Evolutionary conservation across 2,329 filamentous ascomycete genomes (phyloP), one percentile per base, ranked within the genome.

Genomic region (Colletotrichum tropicale): DNA sequence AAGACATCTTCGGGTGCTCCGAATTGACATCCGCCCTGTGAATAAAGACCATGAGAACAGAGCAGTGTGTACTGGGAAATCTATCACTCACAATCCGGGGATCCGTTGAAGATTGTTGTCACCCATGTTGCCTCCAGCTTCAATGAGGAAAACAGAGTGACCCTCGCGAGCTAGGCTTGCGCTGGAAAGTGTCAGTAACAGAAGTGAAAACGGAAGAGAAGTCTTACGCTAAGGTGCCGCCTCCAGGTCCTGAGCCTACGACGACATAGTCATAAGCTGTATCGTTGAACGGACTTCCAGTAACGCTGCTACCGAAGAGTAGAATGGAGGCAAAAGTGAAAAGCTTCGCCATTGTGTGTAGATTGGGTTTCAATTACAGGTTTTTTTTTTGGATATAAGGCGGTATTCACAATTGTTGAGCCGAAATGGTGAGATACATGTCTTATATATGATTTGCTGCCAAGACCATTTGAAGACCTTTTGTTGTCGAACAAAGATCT

Each of bases 31-130:
- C 58, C 7, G 28, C 58, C 58, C 58, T 61, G 12, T 13, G 10
- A 52, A 13, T 21, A 0, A 52, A 8, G 43, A 21, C 43, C 43
- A 52, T 52, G 43, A 52, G 43, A 21, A 52, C 12, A 8, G 10
- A 21, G n/a, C 43, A 3, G 4, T 5, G 6, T 21, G 1, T 52
- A 1, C 10, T 8, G n/a, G 21, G 43, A 1, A 6, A 21, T 52
- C 43, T 1, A n/a, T 34, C 24, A 73, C 69, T 66, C 15, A 77
- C 73, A 66, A 30, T n/a, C 34, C 21, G 7, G 73, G 74, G 21
- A 83, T 71, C 10, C 80, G 79, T 66, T 84, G 83, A 24, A 80
- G 78, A 34, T 77, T 75, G 69, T 83, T 81, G 66, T 83, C 80
- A 8, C 71, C 76, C 30, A 80, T 77, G 8, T 79, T 70, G 6